A percentile compares a stretch with the other conserved stretches of the same genome.
These are phyloP conservation scores for Penicillium silybi DNA, from an alignment of 495 filamentous ascomycete species.

Conservation along the genomic window DNA sequence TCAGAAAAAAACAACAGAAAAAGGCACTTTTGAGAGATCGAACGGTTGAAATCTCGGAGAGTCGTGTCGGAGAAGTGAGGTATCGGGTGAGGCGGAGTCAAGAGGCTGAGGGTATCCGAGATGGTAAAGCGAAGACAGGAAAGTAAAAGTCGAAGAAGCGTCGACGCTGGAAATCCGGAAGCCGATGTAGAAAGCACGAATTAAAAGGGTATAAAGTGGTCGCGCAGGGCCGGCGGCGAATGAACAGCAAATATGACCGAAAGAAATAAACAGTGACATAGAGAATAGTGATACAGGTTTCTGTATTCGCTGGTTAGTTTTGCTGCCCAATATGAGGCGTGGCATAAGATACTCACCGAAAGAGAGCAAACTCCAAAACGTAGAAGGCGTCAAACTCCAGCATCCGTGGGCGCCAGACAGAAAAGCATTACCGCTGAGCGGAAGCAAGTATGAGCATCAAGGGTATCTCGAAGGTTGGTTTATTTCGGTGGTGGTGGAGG, in stretches of 20 bases:
- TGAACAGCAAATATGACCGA: slow-evolving; percentile 20
- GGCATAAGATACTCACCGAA: slow-evolving; percentile 27
- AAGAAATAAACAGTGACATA: slow-evolving; percentile 16
- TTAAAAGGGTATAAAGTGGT: slow-evolving; percentile 37
- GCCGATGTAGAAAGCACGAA: slow-evolving; percentile 23
- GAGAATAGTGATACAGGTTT: slow-evolving; percentile 40
- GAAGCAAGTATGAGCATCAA: slow-evolving; percentile 17
- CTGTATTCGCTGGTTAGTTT: slow-evolving; percentile 21
- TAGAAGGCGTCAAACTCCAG: slow-evolving; percentile 30
- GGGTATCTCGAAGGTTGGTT: slow-evolving; percentile 14
- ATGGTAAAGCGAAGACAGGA: slow-evolving; percentile 13
- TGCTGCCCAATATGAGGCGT: slow-evolving; percentile 18
- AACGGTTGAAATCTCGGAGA: slow-evolving; percentile 23
- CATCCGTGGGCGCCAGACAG: slow-evolving; percentile 23
- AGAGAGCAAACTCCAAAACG: slow-evolving; percentile 28
- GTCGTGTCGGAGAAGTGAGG: slow-evolving; percentile 26
- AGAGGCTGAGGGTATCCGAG: slow-evolving; percentile 9
- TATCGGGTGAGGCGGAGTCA: slow-evolving; percentile 7
- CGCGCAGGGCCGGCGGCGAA: slow-evolving; percentile 22
- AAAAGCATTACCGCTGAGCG: slow-evolving; percentile 27
- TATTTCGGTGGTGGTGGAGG: slow-evolving; percentile 43
- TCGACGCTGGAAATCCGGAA: slow-evolving; percentile 27
- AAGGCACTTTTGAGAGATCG: slow-evolving; percentile 34
- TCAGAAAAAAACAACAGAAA: slow-evolving; percentile 17
- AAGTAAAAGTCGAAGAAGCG: slow-evolving; percentile 10